phyloP scores from a whole-genome alignment of 441 rosid species.

The Macaranga tanarius region DNA sequence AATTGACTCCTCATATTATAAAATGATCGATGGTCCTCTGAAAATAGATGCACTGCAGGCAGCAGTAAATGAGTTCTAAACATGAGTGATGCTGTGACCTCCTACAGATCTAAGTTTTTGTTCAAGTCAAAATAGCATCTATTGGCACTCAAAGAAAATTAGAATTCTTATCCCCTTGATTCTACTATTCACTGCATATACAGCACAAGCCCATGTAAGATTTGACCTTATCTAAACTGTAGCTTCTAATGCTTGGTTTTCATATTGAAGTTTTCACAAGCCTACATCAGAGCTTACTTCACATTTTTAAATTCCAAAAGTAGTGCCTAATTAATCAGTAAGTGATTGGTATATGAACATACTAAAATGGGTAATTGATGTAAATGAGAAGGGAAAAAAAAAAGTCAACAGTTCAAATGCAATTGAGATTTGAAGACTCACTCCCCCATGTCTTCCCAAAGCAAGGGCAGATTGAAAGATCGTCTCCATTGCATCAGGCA shows the following conservation, averaged over 20 bases:
- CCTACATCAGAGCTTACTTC: not conserved
- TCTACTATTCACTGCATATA: not conserved
- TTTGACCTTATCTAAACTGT: not conserved
- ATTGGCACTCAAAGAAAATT: not conserved
- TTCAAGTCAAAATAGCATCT: not conserved
- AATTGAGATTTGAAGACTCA: conserved; percentile 40
- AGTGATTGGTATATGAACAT: not conserved
- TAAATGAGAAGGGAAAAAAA: not conserved
- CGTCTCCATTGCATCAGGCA: conserved; percentile 98
- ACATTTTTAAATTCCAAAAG: not conserved
- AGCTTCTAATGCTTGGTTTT: not conserved
- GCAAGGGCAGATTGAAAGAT: conserved; percentile 87
- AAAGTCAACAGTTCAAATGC: not conserved
- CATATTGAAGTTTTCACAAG: not conserved
- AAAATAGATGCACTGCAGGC: not conserved
- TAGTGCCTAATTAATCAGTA: not conserved
- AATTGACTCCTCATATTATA: too few relatives aligned
- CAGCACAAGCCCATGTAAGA: not conserved
- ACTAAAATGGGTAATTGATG: not conserved
- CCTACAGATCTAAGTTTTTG: too few relatives aligned
- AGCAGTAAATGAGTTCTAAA: not conserved
- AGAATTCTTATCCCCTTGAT: not conserved
- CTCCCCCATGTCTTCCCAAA: conserved; percentile 76
- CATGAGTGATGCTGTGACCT: not conserved
- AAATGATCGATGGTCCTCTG: not conserved